These are phyloP conservation scores for Epichloe amarillans DNA, from an alignment of 2,329 filamentous ascomycete species.

Conservation along the genomic window DNA sequence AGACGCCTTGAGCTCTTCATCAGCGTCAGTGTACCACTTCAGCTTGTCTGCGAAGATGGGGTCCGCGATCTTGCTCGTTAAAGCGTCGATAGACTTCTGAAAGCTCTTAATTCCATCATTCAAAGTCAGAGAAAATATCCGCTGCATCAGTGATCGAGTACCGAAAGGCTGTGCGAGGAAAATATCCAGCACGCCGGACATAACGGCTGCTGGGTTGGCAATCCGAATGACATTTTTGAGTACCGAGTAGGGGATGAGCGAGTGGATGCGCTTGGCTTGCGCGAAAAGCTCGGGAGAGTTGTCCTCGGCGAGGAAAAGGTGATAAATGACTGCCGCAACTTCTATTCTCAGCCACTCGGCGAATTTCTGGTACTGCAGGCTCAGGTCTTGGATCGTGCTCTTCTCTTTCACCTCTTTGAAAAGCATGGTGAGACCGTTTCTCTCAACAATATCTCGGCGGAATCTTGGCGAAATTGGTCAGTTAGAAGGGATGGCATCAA, in stretches of 20 bases:
- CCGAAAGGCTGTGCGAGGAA: slow-evolving; percentile 95
- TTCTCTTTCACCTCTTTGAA: slow-evolving; percentile 92
- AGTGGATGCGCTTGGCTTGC: slow-evolving; percentile 88
- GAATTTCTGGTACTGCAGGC: slow-evolving; percentile 93
- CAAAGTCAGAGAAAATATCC: slow-evolving; percentile 85
- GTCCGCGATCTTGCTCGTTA: slow-evolving; percentile 70
- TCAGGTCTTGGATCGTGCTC: slow-evolving; percentile 72
- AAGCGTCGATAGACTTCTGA: slow-evolving; percentile 71
- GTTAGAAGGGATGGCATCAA: background rate
- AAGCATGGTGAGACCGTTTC: slow-evolving; percentile 77
- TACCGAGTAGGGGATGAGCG: slow-evolving; percentile 80
- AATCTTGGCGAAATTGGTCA: slow-evolving; percentile 30
- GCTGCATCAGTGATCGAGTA: slow-evolving; percentile 76
- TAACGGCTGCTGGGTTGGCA: slow-evolving; percentile 90
- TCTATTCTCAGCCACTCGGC: slow-evolving; percentile 97
- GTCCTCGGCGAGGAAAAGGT: slow-evolving; percentile 93
- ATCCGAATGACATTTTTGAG: slow-evolving; percentile 96
- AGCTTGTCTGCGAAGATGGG: slow-evolving; percentile 68
- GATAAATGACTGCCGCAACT: slow-evolving; percentile 90
- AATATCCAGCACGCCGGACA: slow-evolving; percentile 88
- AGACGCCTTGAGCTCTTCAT: slow-evolving; percentile 59
- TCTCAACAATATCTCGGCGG: slow-evolving; percentile 52
- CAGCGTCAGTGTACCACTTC: slow-evolving; percentile 61
- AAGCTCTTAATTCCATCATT: slow-evolving; percentile 80
- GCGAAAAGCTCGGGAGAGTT: slow-evolving; percentile 95